Base-by-base conservation (phyloP, 129 eudicot genomes). In the Flaveria linearis region DNA sequence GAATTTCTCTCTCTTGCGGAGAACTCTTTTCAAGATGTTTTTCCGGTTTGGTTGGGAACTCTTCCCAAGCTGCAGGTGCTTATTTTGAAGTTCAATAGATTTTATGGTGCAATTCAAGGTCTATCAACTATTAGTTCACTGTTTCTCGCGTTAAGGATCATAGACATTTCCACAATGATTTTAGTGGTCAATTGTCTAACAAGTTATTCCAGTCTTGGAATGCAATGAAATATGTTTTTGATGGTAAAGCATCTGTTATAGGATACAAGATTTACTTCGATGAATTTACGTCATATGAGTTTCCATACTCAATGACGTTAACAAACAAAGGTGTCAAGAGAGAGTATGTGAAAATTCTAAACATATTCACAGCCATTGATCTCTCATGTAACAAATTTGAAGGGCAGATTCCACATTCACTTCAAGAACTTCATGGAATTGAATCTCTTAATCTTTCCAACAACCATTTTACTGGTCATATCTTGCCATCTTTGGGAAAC, bases 331-430 rank as follows among this genome's bases (percentile, higher is more conserved):
- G 83, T 20, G 46, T 45, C 20, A 64, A 77, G 22, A 71, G 41
- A 14, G 26, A 45, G 25, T 51, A 52, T 3, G 4, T 0, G 18
- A 77, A 26, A 42, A 74, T 82, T 36, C 22, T 77, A 1, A 63
- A 9, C 7, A 46, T 70, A 8, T 70, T 81, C 17, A 39, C 61
- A 22, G 45, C 53, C 3, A 69, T 85, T 3, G 86, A 85, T 66
- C 52, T 85, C 30, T 85, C 89, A 30, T 64, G 47, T 18, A 85
- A 85, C 73, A 75, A 43, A 9, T 82, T 85, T 72, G 22, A 8
- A 2, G 88, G 88, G 0, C 23, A 2, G 5, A 73, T 85, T 14
- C 83, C 88, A 23, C 78, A 50, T 2, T 51, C 73, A 11, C 66
- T 83, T 6, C 55, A 71, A 52, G 49, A 69, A 5, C 84, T 83